Conservation (phyloP, 768 basidiomycete species). For the Leccinum rimulosum region DNA sequence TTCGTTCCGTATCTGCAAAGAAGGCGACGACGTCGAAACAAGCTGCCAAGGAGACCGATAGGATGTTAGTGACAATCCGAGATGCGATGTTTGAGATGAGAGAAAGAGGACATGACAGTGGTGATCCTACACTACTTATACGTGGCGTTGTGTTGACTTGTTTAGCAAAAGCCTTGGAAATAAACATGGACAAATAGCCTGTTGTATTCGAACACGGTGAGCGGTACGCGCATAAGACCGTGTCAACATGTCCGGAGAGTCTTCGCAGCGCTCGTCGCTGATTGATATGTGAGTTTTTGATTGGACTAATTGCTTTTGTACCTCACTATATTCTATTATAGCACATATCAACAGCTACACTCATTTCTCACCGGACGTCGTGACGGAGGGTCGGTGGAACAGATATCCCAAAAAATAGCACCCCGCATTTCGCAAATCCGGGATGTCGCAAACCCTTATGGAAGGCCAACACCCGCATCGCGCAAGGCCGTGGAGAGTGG, state of each 20-base stretch:
- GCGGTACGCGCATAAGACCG: neutral
- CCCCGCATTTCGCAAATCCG: conserved; percentile 57
- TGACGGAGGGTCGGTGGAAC: conserved; percentile 57
- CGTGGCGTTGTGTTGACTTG: conserved; percentile 14
- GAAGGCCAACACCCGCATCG: conserved; percentile 65
- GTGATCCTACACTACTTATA: conserved; percentile 16
- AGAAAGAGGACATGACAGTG: conserved; percentile 74
- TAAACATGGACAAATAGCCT: conserved; percentile 24
- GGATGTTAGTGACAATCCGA: conserved; percentile 61
- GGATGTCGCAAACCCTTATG: conserved; percentile 62
- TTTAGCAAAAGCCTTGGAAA: conserved; percentile 26
- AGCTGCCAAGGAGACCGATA: conserved; percentile 53
- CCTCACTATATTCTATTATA: conserved; percentile 23
- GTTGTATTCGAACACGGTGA: conserved; percentile 6
- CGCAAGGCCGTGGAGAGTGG: conserved; percentile 65
- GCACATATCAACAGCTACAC: conserved; percentile 67
- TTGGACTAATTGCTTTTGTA: neutral
- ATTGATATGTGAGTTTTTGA: conserved; percentile 55
- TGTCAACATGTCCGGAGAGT: conserved; percentile 40
- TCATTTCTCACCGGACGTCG: conserved; percentile 54
- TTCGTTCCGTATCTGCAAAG: conserved; percentile 55
- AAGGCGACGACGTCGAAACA: conserved; percentile 39
- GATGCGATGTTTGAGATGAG: conserved; percentile 86
- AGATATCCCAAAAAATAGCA: conserved; percentile 55
- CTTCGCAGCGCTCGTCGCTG: conserved; percentile 63